Evolutionary conservation across 192 early-diverging fungal genomes (phyloP), one percentile per base, ranked within the genome.

Genomic region (Backusella circina): DNA sequence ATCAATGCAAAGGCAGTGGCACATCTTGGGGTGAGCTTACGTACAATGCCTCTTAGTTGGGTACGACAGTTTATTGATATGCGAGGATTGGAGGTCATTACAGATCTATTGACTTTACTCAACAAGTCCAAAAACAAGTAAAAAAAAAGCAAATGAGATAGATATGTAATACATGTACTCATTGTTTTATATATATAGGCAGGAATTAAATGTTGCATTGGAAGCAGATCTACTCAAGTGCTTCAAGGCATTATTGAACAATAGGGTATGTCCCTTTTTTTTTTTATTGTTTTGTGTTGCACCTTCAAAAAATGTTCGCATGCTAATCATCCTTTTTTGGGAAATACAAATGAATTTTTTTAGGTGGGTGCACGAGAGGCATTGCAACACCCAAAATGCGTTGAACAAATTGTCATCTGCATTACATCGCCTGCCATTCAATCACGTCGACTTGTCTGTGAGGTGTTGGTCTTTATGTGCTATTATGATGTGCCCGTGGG

Each of bases 201-300:
- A 84, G 67, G 90, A 91, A 37, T 83, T 86, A 23, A 92, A 94
- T 77, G 77, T 91, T 16, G 82, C 88, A 65, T 90, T 91, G 84
- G 93, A 94, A 75, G 85, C 88, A 31, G 93, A 93, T 81, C 89
- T 94, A 66, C 84, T 93, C 30, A 92, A 91, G 75, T 93, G 92
- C 76, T 88, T 94, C 72, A 93, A 94, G 66, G 87, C 89, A 9
- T 72, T 94, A n/a, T 85, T 94, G 65, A 94, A 94, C 72, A 91
- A 87, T 72, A 75, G 85, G 73, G 82, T 80, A 39, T 23, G 23
- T 41, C n/a, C 23, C 12, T 69, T 39, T 69, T 68, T 38, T 69
- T 21, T 23, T 21, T 39, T 10, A 28, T 23, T 10, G 3, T 38
- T 69, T 28, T 23, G 9, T 21, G 54, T 57, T 21, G 23, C 80